Percentiles rank a stretch among this genome's conserved stretches.
These are phyloP conservation scores for Melanomma pulvis-pyrius DNA, from an alignment of 495 filamentous ascomycete species.

Conservation along the genomic window DNA sequence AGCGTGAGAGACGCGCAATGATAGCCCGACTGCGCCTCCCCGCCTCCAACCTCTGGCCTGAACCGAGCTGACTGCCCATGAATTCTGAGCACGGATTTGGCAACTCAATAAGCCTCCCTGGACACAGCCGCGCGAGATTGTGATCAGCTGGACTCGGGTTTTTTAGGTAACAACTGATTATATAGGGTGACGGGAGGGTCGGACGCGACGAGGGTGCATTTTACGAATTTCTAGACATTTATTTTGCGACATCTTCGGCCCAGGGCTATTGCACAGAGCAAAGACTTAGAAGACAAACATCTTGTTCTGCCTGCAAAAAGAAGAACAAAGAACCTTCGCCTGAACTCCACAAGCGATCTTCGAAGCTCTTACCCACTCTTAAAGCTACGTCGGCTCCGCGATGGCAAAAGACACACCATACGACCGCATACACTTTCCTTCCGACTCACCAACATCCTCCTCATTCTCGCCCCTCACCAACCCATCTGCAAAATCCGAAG, in stretches of 20 bases:
- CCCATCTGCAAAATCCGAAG: slow-evolving; percentile 12
- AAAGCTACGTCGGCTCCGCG: no score
- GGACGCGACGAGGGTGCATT: background rate
- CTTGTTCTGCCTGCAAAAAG: no score
- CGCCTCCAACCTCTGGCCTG: background rate
- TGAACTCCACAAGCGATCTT: background rate
- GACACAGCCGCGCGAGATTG: slow-evolving; percentile 3
- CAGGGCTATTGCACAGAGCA: no score
- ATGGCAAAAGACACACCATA: background rate
- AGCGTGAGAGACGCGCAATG: background rate
- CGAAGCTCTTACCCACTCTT: no score
- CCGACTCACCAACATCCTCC: background rate
- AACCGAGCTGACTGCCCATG: background rate
- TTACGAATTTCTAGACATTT: background rate
- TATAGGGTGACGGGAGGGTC: background rate
- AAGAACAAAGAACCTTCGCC: no score
- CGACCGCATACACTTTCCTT: background rate
- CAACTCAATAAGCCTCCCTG: background rate
- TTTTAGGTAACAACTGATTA: background rate
- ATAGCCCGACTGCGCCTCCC: slow-evolving; percentile 3
- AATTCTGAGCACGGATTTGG: background rate
- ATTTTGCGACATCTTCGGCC: background rate
- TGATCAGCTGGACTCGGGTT: slow-evolving; percentile 19
- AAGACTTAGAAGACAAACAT: no score
- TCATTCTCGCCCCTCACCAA: background rate